Conservation (phyloP, 2,329 filamentous ascomycete genomes). For the Fusarium sp. region DNA sequence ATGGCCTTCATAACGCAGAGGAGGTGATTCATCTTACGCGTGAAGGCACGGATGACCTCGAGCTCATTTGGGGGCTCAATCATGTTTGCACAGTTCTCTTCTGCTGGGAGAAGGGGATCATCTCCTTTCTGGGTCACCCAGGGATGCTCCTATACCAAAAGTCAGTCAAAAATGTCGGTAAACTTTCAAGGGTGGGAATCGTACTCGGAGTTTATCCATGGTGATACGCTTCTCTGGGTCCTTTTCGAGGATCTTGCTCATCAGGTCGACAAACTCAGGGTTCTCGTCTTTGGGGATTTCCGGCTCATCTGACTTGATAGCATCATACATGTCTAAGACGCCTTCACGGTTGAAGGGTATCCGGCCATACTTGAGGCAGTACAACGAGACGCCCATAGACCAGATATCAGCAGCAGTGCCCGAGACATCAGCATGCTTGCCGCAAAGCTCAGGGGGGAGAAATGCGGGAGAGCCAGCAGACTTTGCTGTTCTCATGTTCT, state of each 20-base stretch:
- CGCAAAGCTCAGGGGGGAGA: constrained; percentile 91
- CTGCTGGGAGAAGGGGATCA: constrained; percentile 81
- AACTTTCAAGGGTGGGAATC: constrained; percentile 45
- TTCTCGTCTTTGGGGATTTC: constrained; percentile 73
- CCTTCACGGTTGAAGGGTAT: constrained; percentile 86
- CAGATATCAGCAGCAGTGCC: constrained; percentile 94
- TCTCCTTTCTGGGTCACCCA: constrained; percentile 89
- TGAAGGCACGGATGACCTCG: constrained; percentile 92
- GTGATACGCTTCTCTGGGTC: constrained; percentile 84
- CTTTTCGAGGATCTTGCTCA: constrained; percentile 82
- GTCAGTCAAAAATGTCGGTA: not conserved
- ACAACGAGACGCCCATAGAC: constrained; percentile 97
- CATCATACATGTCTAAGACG: constrained; percentile 88
- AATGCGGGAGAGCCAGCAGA: constrained; percentile 96
- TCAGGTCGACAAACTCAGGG: constrained; percentile 78
- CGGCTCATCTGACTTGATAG: constrained; percentile 80
- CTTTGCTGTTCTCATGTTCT: constrained; percentile 91
- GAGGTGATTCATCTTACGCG: constrained; percentile 86
- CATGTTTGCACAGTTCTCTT: constrained; percentile 86
- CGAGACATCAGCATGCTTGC: constrained; percentile 86
- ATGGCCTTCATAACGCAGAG: constrained; percentile 93
- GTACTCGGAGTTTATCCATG: constrained; percentile 84
- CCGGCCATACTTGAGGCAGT: constrained; percentile 88
- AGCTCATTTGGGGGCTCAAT: constrained; percentile 88
- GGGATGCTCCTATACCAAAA: constrained; percentile 76